Evolutionary conservation across 805 yeast species (phyloP), one percentile per base, ranked within the genome.

Genomic region (Ogataea polymorpha): DNA sequence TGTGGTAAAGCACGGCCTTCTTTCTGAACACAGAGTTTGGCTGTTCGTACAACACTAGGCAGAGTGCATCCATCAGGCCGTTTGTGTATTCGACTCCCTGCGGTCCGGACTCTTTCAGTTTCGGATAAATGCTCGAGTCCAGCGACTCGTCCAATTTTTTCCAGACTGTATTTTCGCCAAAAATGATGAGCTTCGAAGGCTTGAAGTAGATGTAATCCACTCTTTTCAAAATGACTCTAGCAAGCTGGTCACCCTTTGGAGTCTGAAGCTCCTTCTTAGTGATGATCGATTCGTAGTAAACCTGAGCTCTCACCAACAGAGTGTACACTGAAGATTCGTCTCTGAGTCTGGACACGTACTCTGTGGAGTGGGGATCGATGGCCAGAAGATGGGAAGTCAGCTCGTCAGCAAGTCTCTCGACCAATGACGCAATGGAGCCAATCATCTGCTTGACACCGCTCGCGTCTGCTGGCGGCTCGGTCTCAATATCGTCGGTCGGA

Each of bases 331-430:
- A 67, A 48, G 80, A 74, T 69, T 93, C 99, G 65, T 90, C 96
- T 65, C 82, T 83, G 60, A 93, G 76, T 63, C 98, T 80, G 52
- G 83, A 86, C 52, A 93, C 77, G 65, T 91, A 93, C 65, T 93
- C 99, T 43, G 87, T 82, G 17, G 97, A 85, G 63, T 93, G 97
- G 32, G 97, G 96, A 65, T 93, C 98, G 56, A 88, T 82, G 52
- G 79, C 79, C 61, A 90, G 89, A 56, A 93, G 75, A 34, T 95
- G 87, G 53, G 83, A 80, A 48, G 86, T 85, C 57, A 90, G 83
- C 70, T 93, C 99, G 58, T 91, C 98, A 61, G 89, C 96, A 48
- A 93, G 75, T 65, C 97, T 82, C 70, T 91, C 99, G 47, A 91
- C 84, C 45, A 86, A 77, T 7, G 96, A 82, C 35, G 85, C 78